These are phyloP conservation scores for Pseudocercospora fuligena DNA, from an alignment of 2,329 filamentous ascomycete species.

Conservation along the genomic window DNA sequence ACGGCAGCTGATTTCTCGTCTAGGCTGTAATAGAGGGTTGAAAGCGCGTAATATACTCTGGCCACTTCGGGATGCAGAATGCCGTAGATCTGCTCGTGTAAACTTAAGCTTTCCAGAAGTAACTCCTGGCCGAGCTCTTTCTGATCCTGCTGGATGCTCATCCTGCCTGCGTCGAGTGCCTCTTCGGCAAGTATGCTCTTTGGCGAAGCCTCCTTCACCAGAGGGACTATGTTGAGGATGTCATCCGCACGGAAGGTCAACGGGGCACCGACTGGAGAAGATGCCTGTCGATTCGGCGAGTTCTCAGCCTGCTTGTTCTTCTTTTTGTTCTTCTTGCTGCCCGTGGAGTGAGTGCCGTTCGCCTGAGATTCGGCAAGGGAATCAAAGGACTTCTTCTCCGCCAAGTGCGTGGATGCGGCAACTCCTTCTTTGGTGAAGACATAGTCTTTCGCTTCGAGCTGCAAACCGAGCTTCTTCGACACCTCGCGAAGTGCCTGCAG, in stretches of 20 bases:
- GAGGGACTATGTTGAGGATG: conserved; percentile 87
- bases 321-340: conserved; percentile 59
- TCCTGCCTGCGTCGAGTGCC: conserved; percentile 90
- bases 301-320: conserved; percentile 59
- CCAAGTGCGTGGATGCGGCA: conserved; percentile 25
- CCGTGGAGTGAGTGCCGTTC: conserved; percentile 37
- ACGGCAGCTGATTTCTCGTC: conserved; percentile 96
- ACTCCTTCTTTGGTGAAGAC: conserved; percentile 60
- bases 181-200: conserved; percentile 92
- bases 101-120: conserved; percentile 89
- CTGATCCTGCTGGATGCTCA: conserved; percentile 94
- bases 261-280: conserved; percentile 51
- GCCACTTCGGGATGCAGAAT: conserved; percentile 96
- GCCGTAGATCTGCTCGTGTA: conserved; percentile 98
- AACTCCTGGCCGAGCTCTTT: conserved; percentile 95
- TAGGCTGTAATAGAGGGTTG: conserved; percentile 95
- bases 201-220: conserved; percentile 92
- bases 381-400: conserved; percentile 38
- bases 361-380: conserved; percentile 39
- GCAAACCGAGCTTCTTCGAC: conserved; percentile 84
- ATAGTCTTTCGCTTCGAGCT: conserved; percentile 80
- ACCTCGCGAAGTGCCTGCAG: conserved; percentile 89
- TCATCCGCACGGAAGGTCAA: conserved; percentile 81
- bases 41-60: conserved; percentile 90
- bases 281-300: conserved; percentile 53